Evolutionary conservation across 768 basidiomycete genomes (phyloP).

Genomic region (Pulveroboletus frians): DNA sequence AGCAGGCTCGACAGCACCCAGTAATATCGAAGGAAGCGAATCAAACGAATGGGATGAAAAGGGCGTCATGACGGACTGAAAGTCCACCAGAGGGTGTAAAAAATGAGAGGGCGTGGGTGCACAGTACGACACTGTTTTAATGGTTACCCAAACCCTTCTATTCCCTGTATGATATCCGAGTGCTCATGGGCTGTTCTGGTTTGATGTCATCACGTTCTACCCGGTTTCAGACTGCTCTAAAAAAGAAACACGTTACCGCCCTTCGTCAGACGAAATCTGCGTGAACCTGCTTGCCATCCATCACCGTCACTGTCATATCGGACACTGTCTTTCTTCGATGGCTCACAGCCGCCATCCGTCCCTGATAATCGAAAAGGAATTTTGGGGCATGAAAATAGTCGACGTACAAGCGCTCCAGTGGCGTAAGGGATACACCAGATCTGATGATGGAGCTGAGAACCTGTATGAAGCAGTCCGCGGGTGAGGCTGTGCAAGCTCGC

Average conservation of each 20-base stretch:
- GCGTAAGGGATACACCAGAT: not conserved
- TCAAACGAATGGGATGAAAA: not conserved
- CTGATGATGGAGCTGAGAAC: not conserved
- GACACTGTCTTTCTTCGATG: too few relatives aligned
- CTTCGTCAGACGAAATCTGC: not conserved
- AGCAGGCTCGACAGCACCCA: not conserved
- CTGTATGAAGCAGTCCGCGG: too few relatives aligned
- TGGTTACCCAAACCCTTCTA: not conserved
- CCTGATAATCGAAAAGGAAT: not conserved
- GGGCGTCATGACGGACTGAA: constrained; percentile 1
- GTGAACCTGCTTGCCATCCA: not conserved
- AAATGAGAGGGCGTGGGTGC: not conserved
- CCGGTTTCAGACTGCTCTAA: not conserved
- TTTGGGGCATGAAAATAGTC: not conserved
- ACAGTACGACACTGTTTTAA: not conserved
- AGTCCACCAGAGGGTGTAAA: constrained; percentile 10
- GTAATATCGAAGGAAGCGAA: not conserved
- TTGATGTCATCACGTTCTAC: not conserved
- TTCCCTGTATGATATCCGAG: not conserved
- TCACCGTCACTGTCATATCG: too few relatives aligned
- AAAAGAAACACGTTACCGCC: not conserved
- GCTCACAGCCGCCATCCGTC: too few relatives aligned
- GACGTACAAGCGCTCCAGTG: not conserved
- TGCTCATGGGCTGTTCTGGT: not conserved
- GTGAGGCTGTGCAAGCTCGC: too few relatives aligned